Conservation (phyloP, 2,329 filamentous ascomycete genomes). For the Nemania sp. region DNA sequence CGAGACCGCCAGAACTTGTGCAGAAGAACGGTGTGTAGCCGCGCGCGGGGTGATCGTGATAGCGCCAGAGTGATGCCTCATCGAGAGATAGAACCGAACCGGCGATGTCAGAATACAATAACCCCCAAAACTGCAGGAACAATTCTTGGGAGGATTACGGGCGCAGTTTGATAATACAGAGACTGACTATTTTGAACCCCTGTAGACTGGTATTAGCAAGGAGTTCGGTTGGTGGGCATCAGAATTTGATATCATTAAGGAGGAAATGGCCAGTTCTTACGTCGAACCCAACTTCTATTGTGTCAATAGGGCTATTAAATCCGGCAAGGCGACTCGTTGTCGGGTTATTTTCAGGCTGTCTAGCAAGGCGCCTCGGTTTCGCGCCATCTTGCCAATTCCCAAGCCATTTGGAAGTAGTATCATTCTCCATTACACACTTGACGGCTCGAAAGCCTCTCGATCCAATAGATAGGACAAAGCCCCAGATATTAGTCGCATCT, state of each 20-base stretch:
- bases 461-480: neutral
- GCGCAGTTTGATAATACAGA: neutral
- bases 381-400: no score
- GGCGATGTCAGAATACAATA: conserved; percentile 1
- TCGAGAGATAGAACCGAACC: neutral
- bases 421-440: neutral
- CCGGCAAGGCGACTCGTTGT: neutral
- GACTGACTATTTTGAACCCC: conserved; percentile 1
- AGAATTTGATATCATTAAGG: neutral
- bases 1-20: neutral
- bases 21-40: neutral
- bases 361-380: no score
- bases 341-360: neutral
- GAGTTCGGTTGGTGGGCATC: neutral
- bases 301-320: neutral
- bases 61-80: neutral
- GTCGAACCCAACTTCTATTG: neutral
- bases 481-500: neutral
- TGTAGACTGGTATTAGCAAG: neutral
- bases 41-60: no score
- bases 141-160: neutral
- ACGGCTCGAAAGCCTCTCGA: neutral
- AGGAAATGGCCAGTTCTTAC: neutral
- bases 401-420: neutral
- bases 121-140: neutral